Evolutionary conservation across 495 filamentous ascomycete species (phyloP).

Genomic region (Lasiosphaeria ovina): DNA sequence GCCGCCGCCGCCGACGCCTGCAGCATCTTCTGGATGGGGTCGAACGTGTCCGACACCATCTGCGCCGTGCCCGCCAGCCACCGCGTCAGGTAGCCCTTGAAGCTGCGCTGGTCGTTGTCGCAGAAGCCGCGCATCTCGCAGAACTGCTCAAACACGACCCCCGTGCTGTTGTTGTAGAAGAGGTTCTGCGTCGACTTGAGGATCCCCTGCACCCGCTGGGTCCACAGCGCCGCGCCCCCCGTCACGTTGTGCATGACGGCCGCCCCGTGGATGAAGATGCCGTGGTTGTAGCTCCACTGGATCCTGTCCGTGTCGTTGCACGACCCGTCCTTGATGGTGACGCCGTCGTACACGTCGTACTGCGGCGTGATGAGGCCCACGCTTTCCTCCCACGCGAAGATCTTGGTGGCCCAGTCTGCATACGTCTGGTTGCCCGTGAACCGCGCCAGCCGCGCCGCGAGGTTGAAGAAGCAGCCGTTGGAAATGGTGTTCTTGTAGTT

Average conservation of each 20-base stretch:
- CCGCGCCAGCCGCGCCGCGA: slow-evolving; percentile 70
- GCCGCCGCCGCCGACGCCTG: slow-evolving; percentile 59
- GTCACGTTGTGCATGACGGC: slow-evolving; percentile 77
- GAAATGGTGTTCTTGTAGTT: slow-evolving; percentile 78
- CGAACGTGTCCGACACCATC: slow-evolving; percentile 61
- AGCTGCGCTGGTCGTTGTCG: slow-evolving; percentile 66
- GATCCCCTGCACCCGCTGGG: slow-evolving; percentile 53
- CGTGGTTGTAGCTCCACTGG: slow-evolving; percentile 78
- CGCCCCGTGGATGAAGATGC: slow-evolving; percentile 68
- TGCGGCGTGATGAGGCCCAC: slow-evolving; percentile 60
- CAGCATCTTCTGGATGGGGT: slow-evolving; percentile 57
- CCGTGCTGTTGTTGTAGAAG: slow-evolving; percentile 52
- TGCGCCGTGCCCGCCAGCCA: slow-evolving; percentile 67
- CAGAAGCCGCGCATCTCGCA: slow-evolving; percentile 67
- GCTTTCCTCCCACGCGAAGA: slow-evolving; percentile 65
- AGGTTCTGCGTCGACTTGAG: slow-evolving; percentile 52
- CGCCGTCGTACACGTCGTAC: slow-evolving; percentile 67
- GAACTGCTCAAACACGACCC: slow-evolving; percentile 62
- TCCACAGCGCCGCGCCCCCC: slow-evolving; percentile 49
- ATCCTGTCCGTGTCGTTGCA: slow-evolving; percentile 61
- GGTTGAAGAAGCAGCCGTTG: slow-evolving; percentile 77
- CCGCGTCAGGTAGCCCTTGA: slow-evolving; percentile 72
- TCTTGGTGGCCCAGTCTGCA: slow-evolving; percentile 67
- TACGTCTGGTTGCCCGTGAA: slow-evolving; percentile 79
- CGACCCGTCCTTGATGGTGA: slow-evolving; percentile 42